Conservation (phyloP, 2,329 filamentous ascomycete genomes). For the Raffaelea albimanens region DNA sequence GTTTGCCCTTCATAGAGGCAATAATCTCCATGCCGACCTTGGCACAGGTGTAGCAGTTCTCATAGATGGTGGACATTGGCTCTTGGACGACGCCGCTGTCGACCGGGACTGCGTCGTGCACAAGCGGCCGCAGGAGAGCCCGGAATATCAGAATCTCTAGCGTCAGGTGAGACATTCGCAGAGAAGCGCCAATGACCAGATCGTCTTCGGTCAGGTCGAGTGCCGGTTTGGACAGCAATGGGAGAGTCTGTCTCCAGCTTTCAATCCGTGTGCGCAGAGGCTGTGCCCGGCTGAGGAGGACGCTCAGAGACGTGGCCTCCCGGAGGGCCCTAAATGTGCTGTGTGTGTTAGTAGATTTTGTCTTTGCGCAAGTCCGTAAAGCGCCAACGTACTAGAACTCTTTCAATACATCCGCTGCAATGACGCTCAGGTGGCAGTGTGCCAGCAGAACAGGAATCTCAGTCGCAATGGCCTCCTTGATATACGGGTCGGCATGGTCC, state of each 20-base stretch:
- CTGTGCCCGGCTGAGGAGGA: constrained; percentile 14
- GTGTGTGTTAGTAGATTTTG: too few species aligned
- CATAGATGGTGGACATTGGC: constrained; percentile 17
- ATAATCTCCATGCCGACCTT: constrained; percentile 16
- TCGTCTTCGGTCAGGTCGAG: constrained; percentile 14
- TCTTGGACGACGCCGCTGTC: constrained; percentile 9
- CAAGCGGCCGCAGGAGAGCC: constrained; percentile 16
- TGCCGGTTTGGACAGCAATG: constrained; percentile 14
- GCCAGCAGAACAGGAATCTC: constrained; percentile 14
- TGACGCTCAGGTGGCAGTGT: constrained; percentile 12
- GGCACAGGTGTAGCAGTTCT: constrained; percentile 16
- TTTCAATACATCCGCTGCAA: constrained; percentile 15
- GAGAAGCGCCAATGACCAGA: constrained; percentile 13
- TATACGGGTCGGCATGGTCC: constrained; percentile 1
- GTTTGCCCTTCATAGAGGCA: constrained; percentile 12
- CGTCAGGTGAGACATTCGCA: constrained; percentile 16
- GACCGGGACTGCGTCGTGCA: constrained; percentile 3
- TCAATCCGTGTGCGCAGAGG: constrained; percentile 16
- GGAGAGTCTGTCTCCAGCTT: constrained; percentile 17
- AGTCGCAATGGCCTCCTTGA: constrained; percentile 1
- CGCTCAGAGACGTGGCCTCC: constrained; percentile 5
- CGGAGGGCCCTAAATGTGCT: constrained; percentile 10
- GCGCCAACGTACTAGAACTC: constrained; percentile 18
- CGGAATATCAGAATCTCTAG: constrained; percentile 18
- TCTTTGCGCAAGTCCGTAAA: too few species aligned